Conservation (phyloP, 768 basidiomycete genomes). For the Krasilnikovozyma curviuscula region DNA sequence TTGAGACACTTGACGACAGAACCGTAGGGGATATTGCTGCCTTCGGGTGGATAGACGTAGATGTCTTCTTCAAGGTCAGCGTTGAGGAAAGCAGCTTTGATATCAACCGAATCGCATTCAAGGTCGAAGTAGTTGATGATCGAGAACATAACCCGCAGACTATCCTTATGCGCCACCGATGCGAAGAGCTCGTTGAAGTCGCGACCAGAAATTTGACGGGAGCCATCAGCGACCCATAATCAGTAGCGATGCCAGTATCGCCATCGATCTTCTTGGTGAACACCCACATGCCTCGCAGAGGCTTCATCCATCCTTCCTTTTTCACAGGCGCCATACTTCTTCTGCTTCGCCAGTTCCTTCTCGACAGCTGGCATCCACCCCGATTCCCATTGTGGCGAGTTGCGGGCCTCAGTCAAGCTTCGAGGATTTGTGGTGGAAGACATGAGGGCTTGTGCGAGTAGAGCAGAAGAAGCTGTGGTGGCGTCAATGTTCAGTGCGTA, state of each 20-base stretch:
- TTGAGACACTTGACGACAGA: conserved; percentile 3
- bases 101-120: conserved; percentile 11
- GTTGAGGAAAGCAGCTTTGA: conserved; percentile 13
- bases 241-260: neutral
- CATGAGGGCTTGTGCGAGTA: no score
- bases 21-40: no score
- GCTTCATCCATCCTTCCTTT: no score
- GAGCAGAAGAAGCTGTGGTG: no score
- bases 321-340: neutral
- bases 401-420: neutral
- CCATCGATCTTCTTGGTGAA: neutral
- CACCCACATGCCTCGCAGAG: no score
- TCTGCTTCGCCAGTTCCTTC: neutral
- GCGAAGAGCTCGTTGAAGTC: neutral
- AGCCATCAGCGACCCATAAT: neutral
- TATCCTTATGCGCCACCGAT: neutral
- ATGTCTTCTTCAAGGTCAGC: conserved; percentile 4
- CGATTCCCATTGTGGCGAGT: neutral
- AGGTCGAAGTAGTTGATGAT: conserved; percentile 8
- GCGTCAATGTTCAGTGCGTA: no score
- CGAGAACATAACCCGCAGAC: conserved; percentile 4
- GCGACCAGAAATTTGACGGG: neutral
- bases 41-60: neutral
- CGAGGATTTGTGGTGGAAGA: neutral
- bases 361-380: neutral